Evolutionary conservation across 2,329 filamentous ascomycete species (phyloP).

Genomic region (Aspergillus intermedius): DNA sequence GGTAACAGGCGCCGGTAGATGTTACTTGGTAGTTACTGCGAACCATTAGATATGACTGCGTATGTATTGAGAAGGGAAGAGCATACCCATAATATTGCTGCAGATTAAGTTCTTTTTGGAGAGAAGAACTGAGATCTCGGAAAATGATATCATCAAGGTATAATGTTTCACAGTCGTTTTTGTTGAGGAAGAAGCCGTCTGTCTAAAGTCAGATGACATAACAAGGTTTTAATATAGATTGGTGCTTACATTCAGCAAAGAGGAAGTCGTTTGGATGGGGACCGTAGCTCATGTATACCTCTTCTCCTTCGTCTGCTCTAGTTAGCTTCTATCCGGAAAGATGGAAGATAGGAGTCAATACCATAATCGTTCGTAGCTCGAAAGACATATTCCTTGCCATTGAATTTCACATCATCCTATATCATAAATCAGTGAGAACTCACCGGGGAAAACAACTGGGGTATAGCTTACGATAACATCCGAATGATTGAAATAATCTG

Average conservation of each 20-base stretch:
- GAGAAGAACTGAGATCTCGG: constrained; percentile 20
- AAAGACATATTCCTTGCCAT: constrained; percentile 30
- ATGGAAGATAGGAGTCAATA: constrained; percentile 4
- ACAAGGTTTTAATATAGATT: not conserved
- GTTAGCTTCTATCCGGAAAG: not conserved
- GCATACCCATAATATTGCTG: constrained; percentile 35
- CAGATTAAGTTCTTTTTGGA: constrained; percentile 28
- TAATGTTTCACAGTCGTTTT: constrained; percentile 34
- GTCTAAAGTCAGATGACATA: not conserved
- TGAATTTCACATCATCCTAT: constrained; percentile 35
- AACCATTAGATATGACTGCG: too few relatives aligned
- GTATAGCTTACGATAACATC: constrained; percentile 32
- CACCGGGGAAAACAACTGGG: not conserved
- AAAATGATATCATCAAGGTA: constrained; percentile 39
- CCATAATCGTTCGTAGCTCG: constrained; percentile 29
- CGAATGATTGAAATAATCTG: constrained; percentile 44
- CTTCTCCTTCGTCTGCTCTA: constrained; percentile 32
- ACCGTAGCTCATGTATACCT: constrained; percentile 41
- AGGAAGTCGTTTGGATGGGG: constrained; percentile 40
- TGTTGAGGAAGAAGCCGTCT: constrained; percentile 40
- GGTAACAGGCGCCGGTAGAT: constrained; percentile 33
- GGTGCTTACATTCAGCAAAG: constrained; percentile 36
- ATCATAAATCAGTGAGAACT: not conserved
- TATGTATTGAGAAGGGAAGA: too few relatives aligned
- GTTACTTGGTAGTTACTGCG: constrained; percentile 38